Conservation (phyloP, 2,329 filamentous ascomycete species). For the Ophiocordyceps unilateralis region DNA sequence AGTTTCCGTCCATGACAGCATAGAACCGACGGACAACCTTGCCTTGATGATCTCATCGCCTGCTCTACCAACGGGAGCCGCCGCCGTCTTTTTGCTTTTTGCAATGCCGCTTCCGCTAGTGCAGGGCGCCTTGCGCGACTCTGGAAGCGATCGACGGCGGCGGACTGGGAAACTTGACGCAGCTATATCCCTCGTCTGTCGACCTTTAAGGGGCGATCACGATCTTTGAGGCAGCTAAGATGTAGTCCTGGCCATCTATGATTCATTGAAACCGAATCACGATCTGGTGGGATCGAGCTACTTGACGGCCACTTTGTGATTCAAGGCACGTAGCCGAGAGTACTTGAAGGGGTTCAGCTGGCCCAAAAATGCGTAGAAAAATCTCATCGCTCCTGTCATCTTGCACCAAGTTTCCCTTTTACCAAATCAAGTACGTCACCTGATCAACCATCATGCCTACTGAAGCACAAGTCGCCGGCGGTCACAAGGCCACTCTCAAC, state of each 20-base stretch:
- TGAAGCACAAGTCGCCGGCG: conserved; percentile 32
- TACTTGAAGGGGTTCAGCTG: background rate
- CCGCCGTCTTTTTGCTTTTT: too few species aligned
- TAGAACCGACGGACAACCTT: background rate
- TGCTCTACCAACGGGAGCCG: too few species aligned
- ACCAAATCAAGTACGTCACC: too few species aligned
- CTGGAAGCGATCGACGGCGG: background rate
- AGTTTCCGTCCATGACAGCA: background rate
- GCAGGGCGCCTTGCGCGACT: too few species aligned
- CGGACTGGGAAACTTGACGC: background rate
- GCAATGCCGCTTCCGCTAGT: too few species aligned
- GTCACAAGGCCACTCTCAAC: conserved; percentile 41
- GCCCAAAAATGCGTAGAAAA: background rate
- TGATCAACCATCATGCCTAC: conserved; percentile 22
- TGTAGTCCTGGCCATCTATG: background rate
- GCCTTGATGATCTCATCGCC: too few species aligned
- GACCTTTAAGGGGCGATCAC: background rate
- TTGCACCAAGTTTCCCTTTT: too few species aligned
- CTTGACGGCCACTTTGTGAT: too few species aligned
- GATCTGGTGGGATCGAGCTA: background rate
- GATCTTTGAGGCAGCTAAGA: background rate
- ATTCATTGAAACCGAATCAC: background rate
- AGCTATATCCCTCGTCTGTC: background rate
- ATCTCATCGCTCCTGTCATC: background rate
- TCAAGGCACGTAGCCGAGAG: background rate